Conservation (phyloP, 345 rosid species). For the Eucalyptus curtisii region DNA sequence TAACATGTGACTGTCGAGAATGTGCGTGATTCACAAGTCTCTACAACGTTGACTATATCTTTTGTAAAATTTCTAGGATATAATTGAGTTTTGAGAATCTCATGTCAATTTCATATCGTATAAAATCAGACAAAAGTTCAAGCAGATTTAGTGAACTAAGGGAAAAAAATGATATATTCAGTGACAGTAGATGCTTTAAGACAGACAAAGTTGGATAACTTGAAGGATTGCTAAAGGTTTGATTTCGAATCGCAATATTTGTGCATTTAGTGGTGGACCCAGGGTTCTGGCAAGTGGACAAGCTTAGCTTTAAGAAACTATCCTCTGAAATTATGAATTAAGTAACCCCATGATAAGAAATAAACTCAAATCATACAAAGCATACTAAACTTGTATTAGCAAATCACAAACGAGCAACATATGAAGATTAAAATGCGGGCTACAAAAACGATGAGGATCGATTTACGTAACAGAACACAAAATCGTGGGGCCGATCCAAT, state of each 20-base stretch:
- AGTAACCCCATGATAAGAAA: not conserved
- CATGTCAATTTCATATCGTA: not conserved
- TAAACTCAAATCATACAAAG: not conserved
- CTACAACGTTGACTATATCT: not conserved
- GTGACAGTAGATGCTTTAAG: not conserved
- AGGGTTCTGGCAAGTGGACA: not conserved
- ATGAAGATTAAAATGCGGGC: not conserved
- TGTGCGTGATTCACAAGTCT: not conserved
- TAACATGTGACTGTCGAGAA: not conserved
- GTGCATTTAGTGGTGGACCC: not conserved
- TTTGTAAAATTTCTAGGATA: not conserved
- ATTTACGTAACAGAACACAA: not conserved
- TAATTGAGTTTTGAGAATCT: not conserved
- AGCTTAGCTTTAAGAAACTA: not conserved
- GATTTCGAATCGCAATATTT: not conserved
- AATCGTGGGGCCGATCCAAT: not conserved
- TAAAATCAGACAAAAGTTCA: not conserved
- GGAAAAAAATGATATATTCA: not conserved
- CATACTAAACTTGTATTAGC: not conserved
- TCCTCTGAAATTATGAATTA: not conserved
- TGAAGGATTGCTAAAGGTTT: not conserved
- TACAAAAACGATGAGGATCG: not conserved
- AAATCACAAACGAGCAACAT: not conserved
- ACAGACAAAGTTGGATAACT: not conserved
- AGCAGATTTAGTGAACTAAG: not conserved